These are phyloP conservation scores for Ceratorhiza oryzae-sativae DNA, from an alignment of 1,284 basidiomycete genomes.

Conservation along the genomic window DNA sequence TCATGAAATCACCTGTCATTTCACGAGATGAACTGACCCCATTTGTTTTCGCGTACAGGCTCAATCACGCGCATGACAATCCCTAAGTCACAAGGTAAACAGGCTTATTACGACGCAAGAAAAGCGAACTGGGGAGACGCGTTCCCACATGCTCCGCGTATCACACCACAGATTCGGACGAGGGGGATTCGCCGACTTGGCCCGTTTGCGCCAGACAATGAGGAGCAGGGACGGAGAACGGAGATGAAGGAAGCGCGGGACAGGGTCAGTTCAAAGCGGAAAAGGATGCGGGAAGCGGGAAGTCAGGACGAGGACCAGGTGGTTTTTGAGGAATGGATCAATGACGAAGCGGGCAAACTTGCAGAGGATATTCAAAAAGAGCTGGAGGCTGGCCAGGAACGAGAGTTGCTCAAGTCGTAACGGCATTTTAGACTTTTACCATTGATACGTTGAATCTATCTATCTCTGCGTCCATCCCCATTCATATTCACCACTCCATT, in stretches of 20 bases:
- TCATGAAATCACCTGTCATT: neutral
- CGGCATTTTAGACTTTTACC: too few species aligned
- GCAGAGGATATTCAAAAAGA: conserved; percentile 14
- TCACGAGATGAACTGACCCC: conserved; percentile 17
- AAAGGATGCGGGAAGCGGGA: neutral
- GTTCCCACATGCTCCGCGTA: conserved; percentile 88
- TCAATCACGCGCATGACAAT: conserved; percentile 91
- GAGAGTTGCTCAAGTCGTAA: neutral
- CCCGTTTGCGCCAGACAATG: conserved; percentile 3
- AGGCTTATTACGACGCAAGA: conserved; percentile 93
- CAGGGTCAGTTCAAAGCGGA: conserved; percentile 4
- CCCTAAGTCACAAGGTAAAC: conserved; percentile 91
- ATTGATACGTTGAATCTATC: neutral
- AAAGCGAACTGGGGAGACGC: conserved; percentile 94
- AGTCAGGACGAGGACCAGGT: neutral
- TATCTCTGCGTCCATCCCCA: neutral
- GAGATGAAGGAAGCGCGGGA: neutral
- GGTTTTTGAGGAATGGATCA: neutral
- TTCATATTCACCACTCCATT: conserved; percentile 9
- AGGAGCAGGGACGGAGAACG: neutral
- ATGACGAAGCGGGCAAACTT: conserved; percentile 16
- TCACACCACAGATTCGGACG: conserved; percentile 66
- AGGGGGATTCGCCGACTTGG: conserved; percentile 25
- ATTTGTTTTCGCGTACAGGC: conserved; percentile 57
- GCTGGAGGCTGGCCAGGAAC: neutral